phyloP scores from a whole-genome alignment of 495 filamentous ascomycete species.

The Daldinia loculata region DNA sequence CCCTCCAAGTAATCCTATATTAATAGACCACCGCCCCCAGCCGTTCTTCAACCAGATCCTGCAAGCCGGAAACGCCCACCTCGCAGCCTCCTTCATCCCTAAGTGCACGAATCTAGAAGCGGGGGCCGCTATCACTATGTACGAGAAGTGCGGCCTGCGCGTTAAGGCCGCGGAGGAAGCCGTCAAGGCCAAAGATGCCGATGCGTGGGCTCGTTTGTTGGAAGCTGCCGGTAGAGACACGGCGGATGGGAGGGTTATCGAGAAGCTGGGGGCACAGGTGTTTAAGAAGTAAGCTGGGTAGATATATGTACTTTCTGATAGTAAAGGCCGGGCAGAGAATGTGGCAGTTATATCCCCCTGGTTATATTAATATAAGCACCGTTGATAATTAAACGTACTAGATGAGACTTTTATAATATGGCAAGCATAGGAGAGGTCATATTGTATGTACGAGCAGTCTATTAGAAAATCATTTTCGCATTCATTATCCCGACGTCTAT shows the following conservation, averaged over 20 bases:
- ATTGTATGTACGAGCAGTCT: background rate
- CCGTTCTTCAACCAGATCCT: constrained; percentile 92
- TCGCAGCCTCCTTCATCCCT: constrained; percentile 83
- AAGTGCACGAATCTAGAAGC: constrained; percentile 74
- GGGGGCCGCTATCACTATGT: constrained; percentile 85
- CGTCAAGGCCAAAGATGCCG: constrained; percentile 84
- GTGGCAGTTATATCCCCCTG: background rate
- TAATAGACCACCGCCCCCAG: constrained; percentile 53
- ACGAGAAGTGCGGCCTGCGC: constrained; percentile 92
- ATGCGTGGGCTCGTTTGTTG: constrained; percentile 59
- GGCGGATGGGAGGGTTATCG: constrained; percentile 57
- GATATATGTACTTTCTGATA: background rate
- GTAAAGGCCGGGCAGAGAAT: background rate
- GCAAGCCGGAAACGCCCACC: constrained; percentile 86
- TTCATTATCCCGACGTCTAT: constrained; percentile 28
- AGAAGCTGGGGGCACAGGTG: constrained; percentile 51
- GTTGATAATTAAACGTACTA: background rate
- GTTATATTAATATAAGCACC: background rate
- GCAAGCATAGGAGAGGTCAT: background rate
- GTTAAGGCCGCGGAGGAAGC: constrained; percentile 94
- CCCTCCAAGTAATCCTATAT: constrained; percentile 1
- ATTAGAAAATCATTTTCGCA: constrained; percentile 18
- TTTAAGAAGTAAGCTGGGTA: constrained; percentile 52
- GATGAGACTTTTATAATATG: background rate
- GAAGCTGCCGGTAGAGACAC: constrained; percentile 56